These are phyloP conservation scores for Raddia guianensis DNA, from an alignment of 176 grass and related monocot genomes.

Conservation along the genomic window DNA sequence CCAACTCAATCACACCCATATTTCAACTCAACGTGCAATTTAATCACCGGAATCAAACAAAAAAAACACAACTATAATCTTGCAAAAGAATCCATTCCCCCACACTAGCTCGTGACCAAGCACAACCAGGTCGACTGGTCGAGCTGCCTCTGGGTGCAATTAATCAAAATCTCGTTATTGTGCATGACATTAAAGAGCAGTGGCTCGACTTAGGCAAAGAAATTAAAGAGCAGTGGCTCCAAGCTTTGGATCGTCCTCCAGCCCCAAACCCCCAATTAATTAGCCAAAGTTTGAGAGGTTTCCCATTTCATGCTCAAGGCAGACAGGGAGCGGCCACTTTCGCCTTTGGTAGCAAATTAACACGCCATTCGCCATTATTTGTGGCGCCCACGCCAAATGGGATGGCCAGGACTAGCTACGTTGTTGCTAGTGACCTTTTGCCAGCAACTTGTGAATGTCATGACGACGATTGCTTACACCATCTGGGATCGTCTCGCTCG, in stretches of 20 bases:
- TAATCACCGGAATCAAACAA: not conserved
- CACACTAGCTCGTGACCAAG: not conserved
- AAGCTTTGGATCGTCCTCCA: not conserved
- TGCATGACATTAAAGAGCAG: constrained; percentile 18
- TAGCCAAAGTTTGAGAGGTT: not conserved
- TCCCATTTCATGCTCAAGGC: constrained; percentile 4
- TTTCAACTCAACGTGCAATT: not conserved
- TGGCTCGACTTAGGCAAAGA: not conserved
- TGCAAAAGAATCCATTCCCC: not conserved
- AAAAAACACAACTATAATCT: not conserved
- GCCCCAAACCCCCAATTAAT: too few species aligned
- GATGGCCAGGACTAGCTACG: too few species aligned
- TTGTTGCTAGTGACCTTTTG: not conserved
- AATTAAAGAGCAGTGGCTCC: not conserved
- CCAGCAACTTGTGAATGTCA: not conserved
- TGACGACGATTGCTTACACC: not conserved
- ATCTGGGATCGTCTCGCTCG: too few species aligned
- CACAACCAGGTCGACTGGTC: not conserved
- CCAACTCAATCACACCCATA: not conserved
- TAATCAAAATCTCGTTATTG: not conserved
- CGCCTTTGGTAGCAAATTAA: not conserved
- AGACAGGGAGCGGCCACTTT: constrained; percentile 32
- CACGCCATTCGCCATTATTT: constrained; percentile 36
- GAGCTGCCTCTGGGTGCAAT: not conserved
- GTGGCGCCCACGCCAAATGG: constrained; percentile 35